phyloP scores from a whole-genome alignment of 2,329 filamentous ascomycete genomes.

The Akanthomyces uredinophilus region DNA sequence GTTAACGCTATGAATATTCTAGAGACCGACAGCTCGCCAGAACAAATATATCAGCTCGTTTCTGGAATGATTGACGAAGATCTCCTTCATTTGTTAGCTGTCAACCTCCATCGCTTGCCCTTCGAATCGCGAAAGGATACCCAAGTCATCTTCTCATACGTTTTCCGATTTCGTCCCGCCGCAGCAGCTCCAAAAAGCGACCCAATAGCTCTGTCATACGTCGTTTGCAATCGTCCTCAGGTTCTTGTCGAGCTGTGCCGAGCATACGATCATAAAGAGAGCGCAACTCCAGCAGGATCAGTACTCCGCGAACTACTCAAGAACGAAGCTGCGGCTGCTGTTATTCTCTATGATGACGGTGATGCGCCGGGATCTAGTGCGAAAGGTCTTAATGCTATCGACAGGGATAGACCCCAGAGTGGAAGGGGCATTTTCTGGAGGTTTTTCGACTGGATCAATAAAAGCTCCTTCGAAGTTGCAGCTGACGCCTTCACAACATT shows the following conservation, averaged over 20 bases:
- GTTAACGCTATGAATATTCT: background rate
- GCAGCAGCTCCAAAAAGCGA: slow-evolving; percentile 63
- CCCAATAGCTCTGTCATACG: slow-evolving; percentile 80
- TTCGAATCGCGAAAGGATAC: slow-evolving; percentile 97
- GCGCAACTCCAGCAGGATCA: slow-evolving; percentile 83
- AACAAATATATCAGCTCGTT: slow-evolving; percentile 83
- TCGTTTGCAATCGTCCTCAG: slow-evolving; percentile 79
- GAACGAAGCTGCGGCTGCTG: slow-evolving; percentile 82
- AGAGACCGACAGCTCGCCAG: slow-evolving; percentile 83
- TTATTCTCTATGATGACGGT: slow-evolving; percentile 90
- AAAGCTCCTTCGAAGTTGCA: slow-evolving; percentile 91
- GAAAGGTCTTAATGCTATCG: slow-evolving; percentile 73
- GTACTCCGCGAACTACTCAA: slow-evolving; percentile 85
- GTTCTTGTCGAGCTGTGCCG: slow-evolving; percentile 83
- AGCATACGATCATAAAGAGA: slow-evolving; percentile 85
- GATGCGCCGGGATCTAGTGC: slow-evolving; percentile 63
- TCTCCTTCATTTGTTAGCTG: slow-evolving; percentile 76
- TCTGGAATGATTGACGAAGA: slow-evolving; percentile 83
- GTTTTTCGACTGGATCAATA: slow-evolving; percentile 97
- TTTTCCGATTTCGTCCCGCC: slow-evolving; percentile 80
- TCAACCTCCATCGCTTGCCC: slow-evolving; percentile 76
- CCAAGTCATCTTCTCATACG: slow-evolving; percentile 91
- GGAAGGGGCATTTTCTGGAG: slow-evolving; percentile 90
- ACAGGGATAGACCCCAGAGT: slow-evolving; percentile 67
- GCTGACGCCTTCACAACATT: slow-evolving; percentile 98